Evolutionary conservation across 148 eudicot genomes (phyloP), one percentile per base, ranked within the genome.

Genomic region (Rhododendron vialii): DNA sequence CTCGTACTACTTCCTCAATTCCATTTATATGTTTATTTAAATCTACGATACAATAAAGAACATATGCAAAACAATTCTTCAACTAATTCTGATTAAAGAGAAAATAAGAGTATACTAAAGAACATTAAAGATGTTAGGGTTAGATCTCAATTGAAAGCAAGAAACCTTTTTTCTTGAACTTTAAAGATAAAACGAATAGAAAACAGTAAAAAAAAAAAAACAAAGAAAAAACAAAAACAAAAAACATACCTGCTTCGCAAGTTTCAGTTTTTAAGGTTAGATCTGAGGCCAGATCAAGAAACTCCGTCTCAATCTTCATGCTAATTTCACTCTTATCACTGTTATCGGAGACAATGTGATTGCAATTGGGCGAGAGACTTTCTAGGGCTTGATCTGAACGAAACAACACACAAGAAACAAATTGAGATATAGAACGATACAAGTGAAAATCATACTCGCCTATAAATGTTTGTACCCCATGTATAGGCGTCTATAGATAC

Each of bases 311-410:
- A 9, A 22, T 43, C 4, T 78, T 24, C 81, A 22, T 33, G 3
- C 24, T n/a, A 43, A 78, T 78, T 9, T 22, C 26, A 5, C 6
- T 50, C 14, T 50, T 57, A 59, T 22, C 26, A 5, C 6, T 50
- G 9, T 50, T 57, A 59, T 43, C 59, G 45, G 65, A 89, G 33
- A 74, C 24, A 84, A 47, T 76, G 28, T 84, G 57, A 35, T 84
- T 78, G 74, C 83, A 86, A 50, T 43, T 50, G 26, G 50, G 15
- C 18, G 85, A 87, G 30, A 78, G 75, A n/a, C 47, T 81, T 51
- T 84, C 86, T 53, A 47, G 81, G 71, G 85, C 55, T 84, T 45
- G 88, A 84, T 90, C 90, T 86, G 86, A 41, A 53, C 43, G 43
- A 86, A 69, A 51, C 47, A 55, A 30, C 65, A 51, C 47, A 74